Evolutionary conservation across 2,329 filamentous ascomycete genomes (phyloP), one percentile per base, ranked within the genome.

Genomic region (Bipolaris oryzae): DNA sequence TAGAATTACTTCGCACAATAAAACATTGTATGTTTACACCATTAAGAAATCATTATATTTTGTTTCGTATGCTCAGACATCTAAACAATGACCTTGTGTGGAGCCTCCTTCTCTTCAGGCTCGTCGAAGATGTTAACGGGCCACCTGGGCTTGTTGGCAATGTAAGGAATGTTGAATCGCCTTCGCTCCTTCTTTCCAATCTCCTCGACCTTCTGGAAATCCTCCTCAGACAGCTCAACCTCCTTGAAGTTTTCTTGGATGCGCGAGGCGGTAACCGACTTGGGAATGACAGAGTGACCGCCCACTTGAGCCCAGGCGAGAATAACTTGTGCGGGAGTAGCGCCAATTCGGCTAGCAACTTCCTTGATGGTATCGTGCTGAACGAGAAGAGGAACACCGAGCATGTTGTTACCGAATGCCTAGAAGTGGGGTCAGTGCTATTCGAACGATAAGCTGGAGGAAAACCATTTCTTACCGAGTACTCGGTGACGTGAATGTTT

Each of bases 251-350:
- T 73, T 47, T 69, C 68, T 25, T 62, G 60, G 48, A 73, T 73
- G 45, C 71, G 69, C 18, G 63, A 66, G 11, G 68, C 56, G 2
- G 68, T 73, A 11, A 73, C 69, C 5, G 69, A 72, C 66, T 73
- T 73, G 52, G 71, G 71, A 35, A 73, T 73, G 49, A 73, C 69
- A 16, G 60, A 66, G 58, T 70, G 64, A 11, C 70, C 70, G 18
- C 68, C 67, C 82, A 96, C 91, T 16, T 91, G 96, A 31, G 91
- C 86, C 92, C 92, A 96, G 71, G 91, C 85, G 68, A 96, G 84
- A 61, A 96, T 83, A 42, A 96, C 83, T 82, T 96, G 91, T 18
- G 90, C 89, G 10, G 91, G 84, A 9, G 87, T 86, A 25, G 88
- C 83, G 9, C 85, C 81, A 11, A 86, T 82, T 63, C 84, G 82